Base-by-base conservation (phyloP, 768 basidiomycete species). In the Tricholoma matsutake region DNA sequence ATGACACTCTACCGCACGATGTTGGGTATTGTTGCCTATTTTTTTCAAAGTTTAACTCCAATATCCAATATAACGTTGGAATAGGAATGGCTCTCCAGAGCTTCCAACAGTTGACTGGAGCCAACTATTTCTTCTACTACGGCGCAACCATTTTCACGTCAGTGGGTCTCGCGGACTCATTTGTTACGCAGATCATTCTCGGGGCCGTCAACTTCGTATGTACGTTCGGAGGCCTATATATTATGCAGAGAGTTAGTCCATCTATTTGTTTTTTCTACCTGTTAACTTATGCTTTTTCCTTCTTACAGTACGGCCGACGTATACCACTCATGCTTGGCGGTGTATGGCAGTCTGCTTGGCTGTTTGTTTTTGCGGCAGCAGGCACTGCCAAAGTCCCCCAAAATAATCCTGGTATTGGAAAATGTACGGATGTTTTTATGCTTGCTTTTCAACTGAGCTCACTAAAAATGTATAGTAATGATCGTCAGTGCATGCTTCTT, bases 171-270 rank as follows among this genome's bases (percentile, higher is more conserved):
- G 54, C 70, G 7, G 87, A 91, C 70, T 83, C 84, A 22, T 90
- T 82, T 67, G 75, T 89, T 52, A 86, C 85, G 1, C 90, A 92
- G 64, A 88, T 91, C 64, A 91, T 92, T 64, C 76, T 91, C 43
- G 88, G 89, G 39, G 81, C 81, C 3, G 87, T 90, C 69, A 89
- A 90, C 72, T 88, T 90, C 65, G 75, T 76, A 53, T 86, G 86
- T 70, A 89, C 87, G 9, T 89, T 89, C 73, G 82, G 85, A 34
- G 89, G 90, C 1, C 71, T 92, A 65, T 91, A 86, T 70, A 75
- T 90, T 56, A 86, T 91, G 83, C 86, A 91, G 70, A 77, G 78
- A 67, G 84, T 81, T 65, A 47, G 79, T 73, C 9, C 60, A 47
- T 41, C 39, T 13, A 20, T 10, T 10, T 59, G 31, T 25, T 39